Conservation (phyloP, 257 asterid species). For the Solanum paucissectum region DNA sequence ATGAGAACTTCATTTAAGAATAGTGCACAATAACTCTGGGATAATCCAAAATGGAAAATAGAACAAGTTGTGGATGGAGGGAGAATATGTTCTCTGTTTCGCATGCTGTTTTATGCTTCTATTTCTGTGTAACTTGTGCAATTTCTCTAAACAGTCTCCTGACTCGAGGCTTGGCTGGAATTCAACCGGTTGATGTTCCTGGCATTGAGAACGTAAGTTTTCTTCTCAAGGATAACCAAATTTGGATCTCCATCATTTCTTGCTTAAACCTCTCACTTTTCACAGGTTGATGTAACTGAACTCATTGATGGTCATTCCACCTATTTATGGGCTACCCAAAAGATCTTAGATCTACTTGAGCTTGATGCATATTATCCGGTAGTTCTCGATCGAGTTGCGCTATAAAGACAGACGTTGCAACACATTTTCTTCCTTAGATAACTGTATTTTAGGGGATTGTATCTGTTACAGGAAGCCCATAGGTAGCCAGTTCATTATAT, state of each 20-base stretch:
- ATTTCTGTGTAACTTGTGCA: background rate
- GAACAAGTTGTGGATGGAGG: background rate
- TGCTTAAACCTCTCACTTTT: background rate
- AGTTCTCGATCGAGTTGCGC: constrained; percentile 14
- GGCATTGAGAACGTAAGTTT: constrained; percentile 76
- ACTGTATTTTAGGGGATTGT: background rate
- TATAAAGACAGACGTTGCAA: background rate
- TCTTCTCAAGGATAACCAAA: background rate
- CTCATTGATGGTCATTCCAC: constrained; percentile 87
- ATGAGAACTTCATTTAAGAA: background rate
- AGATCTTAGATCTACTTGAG: constrained; percentile 71
- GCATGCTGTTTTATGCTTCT: background rate
- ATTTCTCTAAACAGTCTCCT: constrained; percentile 59
- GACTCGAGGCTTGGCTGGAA: constrained; percentile 93
- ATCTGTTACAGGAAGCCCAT: background rate
- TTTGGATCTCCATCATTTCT: background rate
- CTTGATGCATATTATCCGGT: constrained; percentile 63
- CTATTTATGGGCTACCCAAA: constrained; percentile 65
- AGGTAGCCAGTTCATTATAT: background rate
- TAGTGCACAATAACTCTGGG: background rate
- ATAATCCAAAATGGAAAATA: background rate
- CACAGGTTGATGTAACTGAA: constrained; percentile 75
- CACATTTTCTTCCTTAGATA: background rate
- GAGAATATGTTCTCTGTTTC: background rate
- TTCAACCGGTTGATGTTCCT: constrained; percentile 76